Conservation (phyloP, 345 rosid species). For the Populus alba region DNA sequence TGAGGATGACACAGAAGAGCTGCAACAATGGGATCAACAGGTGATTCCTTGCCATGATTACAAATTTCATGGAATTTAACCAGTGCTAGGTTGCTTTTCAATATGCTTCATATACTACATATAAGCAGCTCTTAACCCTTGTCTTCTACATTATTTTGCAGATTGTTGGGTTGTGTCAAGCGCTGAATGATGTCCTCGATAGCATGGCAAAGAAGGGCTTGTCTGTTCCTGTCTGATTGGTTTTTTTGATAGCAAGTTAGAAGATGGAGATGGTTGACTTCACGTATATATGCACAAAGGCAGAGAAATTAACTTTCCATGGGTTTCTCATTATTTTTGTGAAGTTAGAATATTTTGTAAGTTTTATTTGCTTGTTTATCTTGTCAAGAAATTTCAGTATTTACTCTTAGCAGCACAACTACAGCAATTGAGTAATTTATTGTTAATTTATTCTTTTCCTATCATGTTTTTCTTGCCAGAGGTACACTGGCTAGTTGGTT, state of each 20-base stretch:
- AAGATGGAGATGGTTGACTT: conserved; percentile 1
- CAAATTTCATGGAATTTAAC: neutral
- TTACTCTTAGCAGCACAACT: neutral
- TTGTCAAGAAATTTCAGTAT: neutral
- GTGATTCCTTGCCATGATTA: conserved; percentile 21
- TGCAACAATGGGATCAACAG: conserved; percentile 99
- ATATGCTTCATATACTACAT: neutral
- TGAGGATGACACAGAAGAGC: conserved; percentile 90
- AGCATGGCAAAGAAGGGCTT: conserved; percentile 90
- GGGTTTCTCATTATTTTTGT: conserved; percentile 1
- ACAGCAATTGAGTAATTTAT: neutral
- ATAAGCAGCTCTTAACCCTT: neutral
- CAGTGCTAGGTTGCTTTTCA: neutral
- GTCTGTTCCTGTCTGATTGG: conserved; percentile 67
- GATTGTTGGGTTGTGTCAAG: conserved; percentile 92
- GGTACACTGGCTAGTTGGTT: neutral
- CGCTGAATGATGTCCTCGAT: conserved; percentile 84
- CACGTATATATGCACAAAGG: neutral
- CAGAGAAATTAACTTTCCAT: conserved; percentile 1
- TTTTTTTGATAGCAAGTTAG: neutral
- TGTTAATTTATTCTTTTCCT: neutral
- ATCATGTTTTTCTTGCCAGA: neutral
- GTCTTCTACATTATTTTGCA: conserved; percentile 27
- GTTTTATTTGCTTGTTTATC: neutral
- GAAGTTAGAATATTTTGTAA: neutral